phyloP scores from a whole-genome alignment of 257 asterid genomes.

The Fraxinus americana region DNA sequence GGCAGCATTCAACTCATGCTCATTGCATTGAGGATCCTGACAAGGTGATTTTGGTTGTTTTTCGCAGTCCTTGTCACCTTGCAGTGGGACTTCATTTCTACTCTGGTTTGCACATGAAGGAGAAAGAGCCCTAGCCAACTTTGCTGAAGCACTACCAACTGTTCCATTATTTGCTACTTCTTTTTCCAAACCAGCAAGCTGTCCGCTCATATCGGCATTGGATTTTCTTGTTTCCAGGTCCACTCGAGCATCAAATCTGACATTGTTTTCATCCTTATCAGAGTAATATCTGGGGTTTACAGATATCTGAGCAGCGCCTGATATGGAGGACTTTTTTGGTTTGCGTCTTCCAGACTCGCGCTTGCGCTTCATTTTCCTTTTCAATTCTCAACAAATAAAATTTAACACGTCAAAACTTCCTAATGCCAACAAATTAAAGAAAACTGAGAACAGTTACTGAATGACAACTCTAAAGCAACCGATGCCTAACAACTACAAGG shows the following conservation, averaged over 20 bases:
- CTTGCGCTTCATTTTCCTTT: slow-evolving; percentile 48
- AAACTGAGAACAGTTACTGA: slow-evolving; percentile 2
- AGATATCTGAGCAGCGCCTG: slow-evolving; percentile 16
- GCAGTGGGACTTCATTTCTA: slow-evolving; percentile 32
- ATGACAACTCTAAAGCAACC: neutral
- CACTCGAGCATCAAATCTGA: slow-evolving; percentile 33
- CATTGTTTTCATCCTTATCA: slow-evolving; percentile 45
- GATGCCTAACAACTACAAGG: neutral
- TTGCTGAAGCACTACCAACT: slow-evolving; percentile 50
- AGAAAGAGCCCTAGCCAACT: slow-evolving; percentile 41
- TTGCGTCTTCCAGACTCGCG: slow-evolving; percentile 41
- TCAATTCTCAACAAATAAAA: slow-evolving; percentile 1
- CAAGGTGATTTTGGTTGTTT: slow-evolving; percentile 41
- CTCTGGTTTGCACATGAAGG: slow-evolving; percentile 48
- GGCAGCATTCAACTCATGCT: slow-evolving; percentile 52
- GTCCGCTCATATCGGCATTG: slow-evolving; percentile 39
- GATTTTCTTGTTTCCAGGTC: slow-evolving; percentile 42
- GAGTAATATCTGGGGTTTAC: slow-evolving; percentile 36
- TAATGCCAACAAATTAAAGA: neutral
- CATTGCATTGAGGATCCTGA: slow-evolving; percentile 28
- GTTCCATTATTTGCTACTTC: slow-evolving; percentile 35
- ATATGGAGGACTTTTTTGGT: slow-evolving; percentile 38
- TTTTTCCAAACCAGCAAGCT: slow-evolving; percentile 37
- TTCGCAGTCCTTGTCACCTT: slow-evolving; percentile 39
- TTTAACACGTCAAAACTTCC: neutral